Conservation (phyloP, 441 rosid genomes). For the Melianthus villosus region DNA sequence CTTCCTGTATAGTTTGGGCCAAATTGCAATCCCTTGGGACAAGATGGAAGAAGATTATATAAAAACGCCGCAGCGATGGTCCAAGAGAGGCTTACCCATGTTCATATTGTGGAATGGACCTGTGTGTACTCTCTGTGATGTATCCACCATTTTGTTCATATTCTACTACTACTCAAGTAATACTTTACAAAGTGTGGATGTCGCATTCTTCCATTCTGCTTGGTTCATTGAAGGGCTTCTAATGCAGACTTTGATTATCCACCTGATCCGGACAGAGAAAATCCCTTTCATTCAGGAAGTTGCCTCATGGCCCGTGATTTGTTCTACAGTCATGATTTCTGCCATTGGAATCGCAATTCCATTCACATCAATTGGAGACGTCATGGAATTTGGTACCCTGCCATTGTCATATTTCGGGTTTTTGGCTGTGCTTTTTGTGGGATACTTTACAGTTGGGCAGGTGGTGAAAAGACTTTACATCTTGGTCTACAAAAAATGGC, state of each 20-base stretch:
- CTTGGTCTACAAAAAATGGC: conserved; percentile 32
- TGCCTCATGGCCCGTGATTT: conserved; percentile 49
- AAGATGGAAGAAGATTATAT: conserved; percentile 46
- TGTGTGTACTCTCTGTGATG: conserved; percentile 39
- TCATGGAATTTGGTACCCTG: conserved; percentile 24
- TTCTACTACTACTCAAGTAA: conserved; percentile 19
- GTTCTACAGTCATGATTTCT: conserved; percentile 33
- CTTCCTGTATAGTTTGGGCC: conserved; percentile 41
- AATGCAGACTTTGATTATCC: conserved; percentile 50
- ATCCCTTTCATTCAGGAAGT: conserved; percentile 44
- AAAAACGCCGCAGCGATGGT: conserved; percentile 37
- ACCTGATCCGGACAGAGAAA: conserved; percentile 52
- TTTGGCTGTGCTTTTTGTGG: conserved; percentile 37
- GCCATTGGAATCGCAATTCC: conserved; percentile 41
- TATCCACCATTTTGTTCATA: conserved; percentile 26
- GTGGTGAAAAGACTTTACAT: conserved; percentile 42
- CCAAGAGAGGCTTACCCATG: conserved; percentile 25
- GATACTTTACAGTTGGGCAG: conserved; percentile 46
- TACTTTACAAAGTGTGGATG: too few species aligned
- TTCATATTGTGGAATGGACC: conserved; percentile 54
- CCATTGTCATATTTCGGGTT: conserved; percentile 42
- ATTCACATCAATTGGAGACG: conserved; percentile 20
- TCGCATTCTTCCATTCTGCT: conserved; percentile 29
- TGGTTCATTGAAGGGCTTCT: conserved; percentile 54
- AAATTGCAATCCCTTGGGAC: conserved; percentile 59